Base-by-base conservation (phyloP, 2,329 filamentous ascomycete species). In the Diaporthe velutina region DNA sequence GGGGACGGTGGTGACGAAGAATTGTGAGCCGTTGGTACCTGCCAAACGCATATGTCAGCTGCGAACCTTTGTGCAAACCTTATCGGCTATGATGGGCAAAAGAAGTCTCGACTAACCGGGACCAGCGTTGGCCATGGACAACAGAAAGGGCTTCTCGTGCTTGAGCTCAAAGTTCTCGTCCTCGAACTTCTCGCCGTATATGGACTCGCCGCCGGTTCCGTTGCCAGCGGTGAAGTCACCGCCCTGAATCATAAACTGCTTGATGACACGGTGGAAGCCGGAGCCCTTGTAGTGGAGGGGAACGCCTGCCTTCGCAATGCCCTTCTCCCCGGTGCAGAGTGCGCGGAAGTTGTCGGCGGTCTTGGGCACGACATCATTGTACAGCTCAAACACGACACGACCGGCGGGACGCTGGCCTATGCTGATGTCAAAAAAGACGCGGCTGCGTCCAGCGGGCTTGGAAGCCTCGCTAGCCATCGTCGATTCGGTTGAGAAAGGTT, bases 161-260 rank as follows among this genome's bases (percentile, higher is more conserved):
- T 97, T 96, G 82, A 93, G 87, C 71, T 94, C 90, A 82, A 99
- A 98, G 84, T 97, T 98, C 90, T 99, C 96, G 80, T 99, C 96
- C 80, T 95, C 94, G 80, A 99, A 99, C 87, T 98, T 98, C 83
- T 94, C 94, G 81, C 96, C 96, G 83, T 98, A 99, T 84, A 99
- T 98, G 77, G 94, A 97, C 87, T 98, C 97, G 81, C 96, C 96
- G 78, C 96, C 96, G 35, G 96, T 98, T 78, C 96, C 97, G 83
- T 98, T 96, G 83, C 95, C 95, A 73, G 91, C 93, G 66, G 96
- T 99, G 84, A 99, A 99, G 85, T 98, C 97, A 85, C 97, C 96
- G 82, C 97, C 96, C 87, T 98, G 94, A 81, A 98, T 97, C 96
- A 99, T 98, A 86, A 99, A 99, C 81, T 94, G 91, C 89, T 98